Conservation (phyloP, 768 basidiomycete species). For the Boletus rufocinnamomeus region DNA sequence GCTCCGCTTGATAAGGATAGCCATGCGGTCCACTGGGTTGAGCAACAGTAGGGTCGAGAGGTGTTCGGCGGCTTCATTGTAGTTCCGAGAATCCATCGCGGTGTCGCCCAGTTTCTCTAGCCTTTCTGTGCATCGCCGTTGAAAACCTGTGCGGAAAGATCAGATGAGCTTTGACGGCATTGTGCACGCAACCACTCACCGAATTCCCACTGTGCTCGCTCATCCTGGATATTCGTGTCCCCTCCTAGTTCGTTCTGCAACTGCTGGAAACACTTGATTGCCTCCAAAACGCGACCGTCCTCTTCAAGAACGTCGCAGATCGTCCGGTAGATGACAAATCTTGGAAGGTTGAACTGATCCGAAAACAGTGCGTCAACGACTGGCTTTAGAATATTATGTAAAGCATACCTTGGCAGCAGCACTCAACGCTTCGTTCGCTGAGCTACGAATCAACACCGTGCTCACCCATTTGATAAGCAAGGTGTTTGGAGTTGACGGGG, state of each 20-base stretch:
- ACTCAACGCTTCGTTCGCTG: not conserved
- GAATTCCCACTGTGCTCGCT: slow-evolving; percentile 2
- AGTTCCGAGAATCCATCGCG: not conserved
- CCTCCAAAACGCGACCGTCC: not conserved
- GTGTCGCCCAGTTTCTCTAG: not conserved
- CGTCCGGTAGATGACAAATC: slow-evolving; percentile 1
- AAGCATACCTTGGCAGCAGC: too few species aligned
- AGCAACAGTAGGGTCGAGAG: not conserved
- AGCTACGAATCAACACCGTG: not conserved
- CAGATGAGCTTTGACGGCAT: too few species aligned
- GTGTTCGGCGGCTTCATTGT: not conserved
- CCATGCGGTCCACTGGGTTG: not conserved
- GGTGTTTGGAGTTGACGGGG: not conserved
- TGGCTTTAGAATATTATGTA: too few species aligned
- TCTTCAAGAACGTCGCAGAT: slow-evolving; percentile 10
- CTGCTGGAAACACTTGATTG: not conserved
- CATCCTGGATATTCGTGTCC: not conserved
- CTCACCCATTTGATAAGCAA: slow-evolving; percentile 10
- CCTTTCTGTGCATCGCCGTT: not conserved
- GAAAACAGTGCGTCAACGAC: too few species aligned
- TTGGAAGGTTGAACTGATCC: slow-evolving; percentile 5
- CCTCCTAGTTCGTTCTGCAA: slow-evolving; percentile 1
- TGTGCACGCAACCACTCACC: not conserved
- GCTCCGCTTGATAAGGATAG: not conserved
- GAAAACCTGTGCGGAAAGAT: not conserved